Evolutionary conservation across 108 stramenopile genomes (phyloP), one percentile per base, ranked within the genome.

Genomic region (Fistulifera solaris): DNA sequence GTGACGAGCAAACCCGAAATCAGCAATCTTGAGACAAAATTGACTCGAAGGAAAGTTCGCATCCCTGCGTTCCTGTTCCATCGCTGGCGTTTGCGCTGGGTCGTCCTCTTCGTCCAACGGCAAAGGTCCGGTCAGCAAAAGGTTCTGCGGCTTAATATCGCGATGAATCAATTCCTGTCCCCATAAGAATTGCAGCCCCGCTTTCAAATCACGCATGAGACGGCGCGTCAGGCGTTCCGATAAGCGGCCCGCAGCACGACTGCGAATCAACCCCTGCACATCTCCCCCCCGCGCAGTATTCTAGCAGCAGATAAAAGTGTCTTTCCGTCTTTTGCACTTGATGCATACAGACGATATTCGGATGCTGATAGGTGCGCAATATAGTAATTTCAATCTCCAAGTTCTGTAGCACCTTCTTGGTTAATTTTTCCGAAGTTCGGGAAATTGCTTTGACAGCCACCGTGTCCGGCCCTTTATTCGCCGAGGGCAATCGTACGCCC

Each of bases 1-100:
- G 59, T 97, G 94, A 17, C 96, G 55, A 0, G 96, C 98, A 72
- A 99, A 99, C 3, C 98, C 98, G 83, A 99, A 99, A 70, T 99
- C 98, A 0, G 93, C 97, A 69, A 96, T 94, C 61, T 97, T 94
- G 1, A 97, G 62, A 25, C 70, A 56, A 53, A 89, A 89, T 17
- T 70, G 56, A 14, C 60, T 59, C 11, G 64, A 56, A 0, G 70
- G 63, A 46, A 71, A 71, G 38, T 71, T 63, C 15, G 55, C 48
- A 26, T 56, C 48, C 13, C 52, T 31, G 18, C 64, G 55, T 1
- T 42, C 38, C 23, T 60, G 48, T 38, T 78, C 68, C 25, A 42
- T 50, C 17, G 61, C 63, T 2, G 56, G 64, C n/a, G 70, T 55
- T 40, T 67, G 68, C 4, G 81, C 63, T 10, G 78, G 72, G 65